Base-by-base conservation (phyloP, 2,329 filamentous ascomycete genomes). In the Alternaria sp. region DNA sequence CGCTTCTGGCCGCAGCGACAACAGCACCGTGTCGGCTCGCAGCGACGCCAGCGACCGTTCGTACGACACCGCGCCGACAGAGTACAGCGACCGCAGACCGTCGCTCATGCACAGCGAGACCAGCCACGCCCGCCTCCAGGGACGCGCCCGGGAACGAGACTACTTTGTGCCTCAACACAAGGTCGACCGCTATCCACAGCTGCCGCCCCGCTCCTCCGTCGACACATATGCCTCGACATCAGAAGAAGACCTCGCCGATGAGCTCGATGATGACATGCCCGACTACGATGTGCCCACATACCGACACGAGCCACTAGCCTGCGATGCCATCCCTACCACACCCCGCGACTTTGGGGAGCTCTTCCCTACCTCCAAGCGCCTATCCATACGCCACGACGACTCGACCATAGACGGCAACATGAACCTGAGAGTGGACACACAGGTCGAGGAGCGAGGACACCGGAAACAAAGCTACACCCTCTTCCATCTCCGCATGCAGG, bases 401-500 rank as follows among this genome's bases (percentile, higher is more conserved):
- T 89, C 92, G 52, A 96, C 93, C 0, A 82, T 90, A 5, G 95
- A 99, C 77, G 95, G 95, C 36, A 97, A 97, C 84, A 96, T 97
- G 93, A 98, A 98, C 77, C 85, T 99, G 61, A 90, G 94, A 30
- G 86, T 98, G 62, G 94, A 97, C 77, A 95, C 93, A 6, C 84
- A 91, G 66, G 87, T 92, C 49, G 81, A 83, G 25, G 82, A 83
- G 25, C 85, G 86, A 25, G 86, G 87, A 44, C 84, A 85, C 45
- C 81, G 82, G 56, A 87, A 87, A 67, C 87, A 89, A 66, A 88
- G 89, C 70, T 87, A 91, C 72, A 92, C 89, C 6, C 89, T 99
- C 51, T 98, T 97, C 81, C 95, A 99, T 80, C 85, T 98, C 63
- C 91, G 93, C 73, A 97, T 99, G 93, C 90, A 97, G 78, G 93